Evolutionary conservation across 345 rosid species (phyloP), one percentile per base, ranked within the genome.

Genomic region (Eucalyptus sp.): DNA sequence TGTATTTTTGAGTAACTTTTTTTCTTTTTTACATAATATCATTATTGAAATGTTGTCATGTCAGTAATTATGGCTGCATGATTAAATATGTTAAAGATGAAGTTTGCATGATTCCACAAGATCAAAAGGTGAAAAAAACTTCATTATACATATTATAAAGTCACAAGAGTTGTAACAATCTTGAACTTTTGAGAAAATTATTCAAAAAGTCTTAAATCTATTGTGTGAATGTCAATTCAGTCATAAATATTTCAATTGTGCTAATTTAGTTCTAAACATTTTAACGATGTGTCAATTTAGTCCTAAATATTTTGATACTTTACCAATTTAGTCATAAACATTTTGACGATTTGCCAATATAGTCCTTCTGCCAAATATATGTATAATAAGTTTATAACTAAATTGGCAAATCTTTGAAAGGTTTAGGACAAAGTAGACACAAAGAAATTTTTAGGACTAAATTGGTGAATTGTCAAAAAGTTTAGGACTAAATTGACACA

Each of bases 171-270:
- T 62, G 18, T 14, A 62, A 29, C 18, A 3, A 15, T 29, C 17
- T 62, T 29, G 18, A 62, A 13, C 33, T 13, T 62, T 2, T 27
- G 0, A 60, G 2, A 27, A 60, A 60, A 60, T 27, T 60, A 5
- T 60, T 29, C 16, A 60, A 60, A 60, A 27, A 60, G 2, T 27
- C 7, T 2, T 60, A 60, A 60, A 60, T 6, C 0, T 27, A 60
- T 27, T 60, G 2, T 60, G 27, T 6, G 4, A 11, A 3, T n/a
- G 2, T 6, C 8, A 60, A 10, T 58, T 60, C 13, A 60, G 0
- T 60, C 0, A 6, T 5, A 27, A 0, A 60, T 13, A 0, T 27
- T 12, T 60, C 31, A 10, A 12, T 60, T 6, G 1, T 60, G 15
- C 0, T 11, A 60, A 60, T 12, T 60, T 60, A 10, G 15, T 10